Base-by-base conservation (phyloP, 2,329 filamentous ascomycete genomes). In the Hymenotorrendiella dingleyae region DNA sequence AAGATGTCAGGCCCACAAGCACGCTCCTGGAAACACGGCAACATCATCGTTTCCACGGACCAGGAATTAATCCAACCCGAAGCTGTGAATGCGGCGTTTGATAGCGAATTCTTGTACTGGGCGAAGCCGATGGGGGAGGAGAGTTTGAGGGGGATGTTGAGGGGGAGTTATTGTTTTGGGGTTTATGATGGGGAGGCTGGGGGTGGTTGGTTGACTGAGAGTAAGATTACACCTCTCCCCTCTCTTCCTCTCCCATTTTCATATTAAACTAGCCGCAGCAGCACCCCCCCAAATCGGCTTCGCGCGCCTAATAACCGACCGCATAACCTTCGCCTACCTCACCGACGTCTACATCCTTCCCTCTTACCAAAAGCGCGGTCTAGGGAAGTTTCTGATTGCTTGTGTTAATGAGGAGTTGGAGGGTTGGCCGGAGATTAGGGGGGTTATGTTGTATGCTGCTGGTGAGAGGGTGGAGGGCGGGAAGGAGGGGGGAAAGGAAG, bases 341-440 rank as follows among this genome's bases (percentile, higher is more conserved):
- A 82, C 81, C 16, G 83, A 86, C 54, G 76, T 85, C 23, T 86
- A 80, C 58, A 67, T 86, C 17, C 60, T 75, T 3, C 68, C 73
- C 0, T 67, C 71, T 27, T 74, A 78, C 53, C 79, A 82, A 56
- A 71, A 73, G 2, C 64, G 67, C 4, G 82, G 82, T 0, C 66
- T 86, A 1, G 82, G 77, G 3, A 72, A 67, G 36, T 86, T 80
- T 79, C 63, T 86, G 57, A 72, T 85, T 60, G 60, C 65, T 6
- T 78, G 74, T 51, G 62, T 83, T 45, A 70, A 76, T 46, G 78
- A 84, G 51, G 61, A 75, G 2, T 59, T 78, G 27, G 62, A 70
- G 22, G 65, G 65, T 17, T 77, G 82, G 71, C 72, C 77, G 1
- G 63, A 74, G 50, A 66, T 88, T 56, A 68, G 83, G 24, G 69